Conservation (phyloP, 148 eudicot genomes). For the Vaccinium corymbosum region DNA sequence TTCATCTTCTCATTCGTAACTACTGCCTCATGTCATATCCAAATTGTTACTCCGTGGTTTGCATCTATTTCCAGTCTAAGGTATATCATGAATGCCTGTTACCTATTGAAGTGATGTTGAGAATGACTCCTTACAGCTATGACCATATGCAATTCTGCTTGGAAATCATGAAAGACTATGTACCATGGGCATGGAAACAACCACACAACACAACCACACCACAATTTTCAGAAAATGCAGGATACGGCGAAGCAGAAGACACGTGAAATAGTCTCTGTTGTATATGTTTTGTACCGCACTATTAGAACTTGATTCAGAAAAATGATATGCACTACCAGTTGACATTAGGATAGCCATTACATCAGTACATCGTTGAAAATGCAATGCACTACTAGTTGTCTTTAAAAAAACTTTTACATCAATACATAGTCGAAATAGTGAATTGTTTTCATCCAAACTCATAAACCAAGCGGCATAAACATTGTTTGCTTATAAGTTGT, state of each 20-base stretch:
- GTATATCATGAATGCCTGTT: neutral
- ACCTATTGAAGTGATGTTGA: neutral
- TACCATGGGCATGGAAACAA: neutral
- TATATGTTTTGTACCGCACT: neutral
- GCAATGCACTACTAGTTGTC: neutral
- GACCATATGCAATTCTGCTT: neutral
- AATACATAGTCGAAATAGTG: neutral
- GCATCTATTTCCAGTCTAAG: neutral
- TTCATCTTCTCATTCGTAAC: constrained; percentile 1
- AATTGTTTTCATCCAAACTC: neutral
- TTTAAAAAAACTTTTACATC: neutral
- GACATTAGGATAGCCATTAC: neutral
- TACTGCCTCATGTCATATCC: neutral
- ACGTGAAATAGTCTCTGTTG: neutral
- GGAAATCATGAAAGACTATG: neutral
- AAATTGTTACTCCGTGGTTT: neutral
- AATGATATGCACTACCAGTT: neutral
- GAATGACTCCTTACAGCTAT: constrained; percentile 5
- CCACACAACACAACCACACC: neutral
- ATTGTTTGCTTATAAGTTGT: neutral
- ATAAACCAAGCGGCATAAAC: neutral
- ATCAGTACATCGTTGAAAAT: neutral
- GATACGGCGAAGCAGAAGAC: neutral
- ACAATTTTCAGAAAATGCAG: neutral
- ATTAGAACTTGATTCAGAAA: neutral